Percentiles rank a stretch among this genome's conserved stretches.
Conservation (phyloP, 495 filamentous ascomycete species). For the Aspergillus carlsbadensis region DNA sequence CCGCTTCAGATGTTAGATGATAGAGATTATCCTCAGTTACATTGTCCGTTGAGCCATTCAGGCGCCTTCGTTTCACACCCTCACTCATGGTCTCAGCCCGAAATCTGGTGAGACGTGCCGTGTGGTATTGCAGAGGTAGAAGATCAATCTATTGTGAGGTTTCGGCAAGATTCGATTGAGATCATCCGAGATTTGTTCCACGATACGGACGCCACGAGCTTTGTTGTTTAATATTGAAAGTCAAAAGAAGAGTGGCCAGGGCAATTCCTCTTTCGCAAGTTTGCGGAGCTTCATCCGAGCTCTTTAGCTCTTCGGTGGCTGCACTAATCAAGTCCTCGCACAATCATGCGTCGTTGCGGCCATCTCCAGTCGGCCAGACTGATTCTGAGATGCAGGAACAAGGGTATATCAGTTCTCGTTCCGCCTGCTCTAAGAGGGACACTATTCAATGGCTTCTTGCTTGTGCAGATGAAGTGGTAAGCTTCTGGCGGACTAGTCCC, state of each 20-base stretch:
- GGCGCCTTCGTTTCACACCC: conserved; percentile 35
- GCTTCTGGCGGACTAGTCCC: conserved; percentile 12
- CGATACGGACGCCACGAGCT: too few relatives aligned
- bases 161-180: background rate
- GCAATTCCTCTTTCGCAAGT: background rate
- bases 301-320: background rate
- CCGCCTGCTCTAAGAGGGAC: too few relatives aligned
- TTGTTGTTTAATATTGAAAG: too few relatives aligned
- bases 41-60: conserved; percentile 17
- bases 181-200: too few relatives aligned
- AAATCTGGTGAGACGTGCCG: background rate
- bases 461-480: background rate
- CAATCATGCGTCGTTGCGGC: background rate
- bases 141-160: background rate
- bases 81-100: conserved; percentile 27
- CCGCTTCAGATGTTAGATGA: conserved; percentile 36
- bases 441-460: too few relatives aligned
- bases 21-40: conserved; percentile 23
- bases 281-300: background rate
- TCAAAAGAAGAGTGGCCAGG: background rate
- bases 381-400: background rate
- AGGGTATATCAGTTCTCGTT: background rate
- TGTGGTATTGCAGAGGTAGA: background rate
- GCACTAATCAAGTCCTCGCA: background rate
- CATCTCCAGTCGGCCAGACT: background rate